Evolutionary conservation across 805 yeast species (phyloP).

Genomic region (Clavispora asparagi): DNA sequence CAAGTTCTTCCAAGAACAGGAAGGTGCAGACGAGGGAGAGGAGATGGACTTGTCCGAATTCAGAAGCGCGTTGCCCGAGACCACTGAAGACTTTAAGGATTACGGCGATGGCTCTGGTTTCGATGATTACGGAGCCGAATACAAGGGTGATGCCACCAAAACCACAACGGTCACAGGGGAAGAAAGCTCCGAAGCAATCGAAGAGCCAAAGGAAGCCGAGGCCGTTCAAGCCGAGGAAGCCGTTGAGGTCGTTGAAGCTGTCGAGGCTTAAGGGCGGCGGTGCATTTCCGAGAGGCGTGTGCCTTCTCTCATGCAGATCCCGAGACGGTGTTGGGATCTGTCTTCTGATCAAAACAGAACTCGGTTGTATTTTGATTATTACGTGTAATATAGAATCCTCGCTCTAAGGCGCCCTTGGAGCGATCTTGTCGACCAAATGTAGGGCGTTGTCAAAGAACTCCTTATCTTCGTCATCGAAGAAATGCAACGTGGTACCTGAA

Average conservation of each 20-base stretch:
- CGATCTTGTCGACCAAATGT: constrained; percentile 1
- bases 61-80: constrained; percentile 48
- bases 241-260: neutral
- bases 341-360: neutral
- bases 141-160: neutral
- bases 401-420: neutral
- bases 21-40: constrained; percentile 37
- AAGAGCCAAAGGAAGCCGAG: neutral
- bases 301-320: constrained; percentile 1
- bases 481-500: constrained; percentile 22
- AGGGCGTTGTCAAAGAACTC: constrained; percentile 24
- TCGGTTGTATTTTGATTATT: neutral
- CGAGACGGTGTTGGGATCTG: neutral
- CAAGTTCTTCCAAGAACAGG: constrained; percentile 51
- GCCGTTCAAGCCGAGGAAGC: neutral
- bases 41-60: constrained; percentile 56
- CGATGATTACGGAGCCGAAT: constrained; percentile 8
- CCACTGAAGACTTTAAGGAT: constrained; percentile 52
- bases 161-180: no score
- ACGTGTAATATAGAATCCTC: constrained; percentile 6
- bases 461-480: constrained; percentile 33
- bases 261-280: neutral
- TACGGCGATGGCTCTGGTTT: constrained; percentile 55
- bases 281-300: neutral
- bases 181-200: no score